Conservation (phyloP, 352 stramenopile genomes). For the Plasmopara muralis region DNA sequence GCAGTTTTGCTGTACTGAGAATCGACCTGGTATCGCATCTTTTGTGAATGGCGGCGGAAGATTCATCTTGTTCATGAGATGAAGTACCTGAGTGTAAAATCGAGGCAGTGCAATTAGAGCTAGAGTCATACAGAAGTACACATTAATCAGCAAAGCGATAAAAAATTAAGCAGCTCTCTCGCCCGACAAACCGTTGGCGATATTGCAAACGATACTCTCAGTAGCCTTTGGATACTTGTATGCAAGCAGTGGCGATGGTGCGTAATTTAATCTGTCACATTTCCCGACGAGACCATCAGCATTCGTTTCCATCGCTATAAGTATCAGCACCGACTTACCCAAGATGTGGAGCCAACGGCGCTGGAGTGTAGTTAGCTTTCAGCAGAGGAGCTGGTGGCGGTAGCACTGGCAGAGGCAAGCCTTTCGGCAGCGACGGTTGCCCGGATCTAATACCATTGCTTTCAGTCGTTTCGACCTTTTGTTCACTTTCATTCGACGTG, state of each 20-base stretch:
- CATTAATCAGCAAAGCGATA: conserved; percentile 3
- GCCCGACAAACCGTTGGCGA: conserved; percentile 66
- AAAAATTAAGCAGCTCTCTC: neutral
- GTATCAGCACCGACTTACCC: conserved; percentile 29
- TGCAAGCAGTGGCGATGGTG: conserved; percentile 70
- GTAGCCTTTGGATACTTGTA: conserved; percentile 85
- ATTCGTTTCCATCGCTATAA: neutral
- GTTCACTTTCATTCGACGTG: conserved; percentile 6
- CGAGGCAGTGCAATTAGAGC: conserved; percentile 79
- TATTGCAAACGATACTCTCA: conserved; percentile 75
- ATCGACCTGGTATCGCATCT: conserved; percentile 57
- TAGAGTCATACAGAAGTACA: conserved; percentile 15
- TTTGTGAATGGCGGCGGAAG: conserved; percentile 73
- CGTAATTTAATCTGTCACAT: conserved; percentile 64
- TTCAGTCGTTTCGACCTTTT: neutral
- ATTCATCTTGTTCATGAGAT: conserved; percentile 92
- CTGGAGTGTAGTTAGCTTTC: conserved; percentile 24
- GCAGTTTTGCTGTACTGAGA: conserved; percentile 29
- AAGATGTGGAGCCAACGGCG: conserved; percentile 62
- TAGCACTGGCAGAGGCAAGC: conserved; percentile 27
- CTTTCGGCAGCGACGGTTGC: conserved; percentile 28
- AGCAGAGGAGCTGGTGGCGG: conserved; percentile 10
- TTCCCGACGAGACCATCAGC: neutral
- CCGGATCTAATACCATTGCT: neutral
- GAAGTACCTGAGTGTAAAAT: conserved; percentile 87